Evolutionary conservation across 2,329 filamentous ascomycete species (phyloP), one percentile per base, ranked within the genome.

Genomic region (Pseudocercospora musae): DNA sequence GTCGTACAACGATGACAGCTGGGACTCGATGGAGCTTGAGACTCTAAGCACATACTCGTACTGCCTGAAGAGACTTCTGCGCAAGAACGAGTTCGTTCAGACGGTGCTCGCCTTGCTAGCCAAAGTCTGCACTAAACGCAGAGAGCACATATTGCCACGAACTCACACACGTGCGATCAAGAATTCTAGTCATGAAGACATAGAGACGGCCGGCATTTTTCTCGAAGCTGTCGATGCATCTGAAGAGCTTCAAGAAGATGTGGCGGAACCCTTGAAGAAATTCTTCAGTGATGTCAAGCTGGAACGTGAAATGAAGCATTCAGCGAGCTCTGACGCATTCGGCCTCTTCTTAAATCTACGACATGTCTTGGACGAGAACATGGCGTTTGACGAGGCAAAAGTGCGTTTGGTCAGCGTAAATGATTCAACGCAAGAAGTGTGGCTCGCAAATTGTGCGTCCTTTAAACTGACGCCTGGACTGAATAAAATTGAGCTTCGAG

Each of bases 1-100:
- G 0, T 90, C 91, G 65, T 96, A 95, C 69, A 89, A 89, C 0
- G 86, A 89, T 60, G 87, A 85, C 60, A 85, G 88, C 50, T 98
- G 95, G 93, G 87, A 84, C 58, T 80, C 88, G 0, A 81, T 96
- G 11, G 92, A 98, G 72, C 80, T 92, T 3, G 89, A 89, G 0
- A 90, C 96, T 84, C 82, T 98, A 5, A 85, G 91, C 66, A 89
- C 97, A 82, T 95, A 97, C 73, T 86, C 90, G 0, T 84, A 85
- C 54, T 98, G 93, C 74, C 82, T 99, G 27, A 89, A 90, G 67
- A 84, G 91, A 69, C 83, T 96, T 27, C 82, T 89, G 54, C 86
- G 87, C 13, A 87, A 87, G 63, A 89, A 94, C 57, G 91, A 96
- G 65, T 96, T 92, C 70, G 87, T 93, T 15, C 85, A 86, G 23